Conservation (phyloP, 2,329 filamentous ascomycete species). For the Geosmithia morbida region DNA sequence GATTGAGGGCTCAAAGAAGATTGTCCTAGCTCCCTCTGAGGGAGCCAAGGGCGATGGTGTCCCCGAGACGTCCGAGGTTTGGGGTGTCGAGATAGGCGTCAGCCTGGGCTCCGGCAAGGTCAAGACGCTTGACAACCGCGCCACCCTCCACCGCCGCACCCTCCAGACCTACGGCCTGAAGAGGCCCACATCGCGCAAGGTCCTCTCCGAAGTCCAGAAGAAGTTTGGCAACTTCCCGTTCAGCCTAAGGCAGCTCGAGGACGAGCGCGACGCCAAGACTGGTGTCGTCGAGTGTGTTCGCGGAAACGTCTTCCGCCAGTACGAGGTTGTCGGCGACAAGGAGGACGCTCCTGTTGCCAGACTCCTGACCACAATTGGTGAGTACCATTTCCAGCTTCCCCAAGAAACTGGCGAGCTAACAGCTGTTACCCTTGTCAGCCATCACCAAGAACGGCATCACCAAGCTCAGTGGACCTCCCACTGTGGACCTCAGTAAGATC, state of each 20-base stretch:
- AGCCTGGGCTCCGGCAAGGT: slow-evolving; percentile 87
- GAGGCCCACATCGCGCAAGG: slow-evolving; percentile 82
- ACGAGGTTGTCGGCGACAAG: slow-evolving; percentile 91
- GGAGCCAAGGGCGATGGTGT: slow-evolving; percentile 82
- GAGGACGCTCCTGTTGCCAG: slow-evolving; percentile 74
- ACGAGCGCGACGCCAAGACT: slow-evolving; percentile 90
- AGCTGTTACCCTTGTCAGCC: slow-evolving; percentile 34
- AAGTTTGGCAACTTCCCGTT: slow-evolving; percentile 98
- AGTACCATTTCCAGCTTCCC: slow-evolving; percentile 21
- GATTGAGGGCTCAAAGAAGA: slow-evolving; percentile 96
- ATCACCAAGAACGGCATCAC: slow-evolving; percentile 96
- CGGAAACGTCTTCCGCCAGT: slow-evolving; percentile 82
- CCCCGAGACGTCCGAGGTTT: slow-evolving; percentile 83
- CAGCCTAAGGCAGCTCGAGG: slow-evolving; percentile 89
- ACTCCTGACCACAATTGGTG: slow-evolving; percentile 85
- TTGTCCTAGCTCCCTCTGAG: slow-evolving; percentile 77
- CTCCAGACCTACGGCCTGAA: slow-evolving; percentile 86
- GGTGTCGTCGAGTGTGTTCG: slow-evolving; percentile 95
- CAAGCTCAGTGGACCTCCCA: slow-evolving; percentile 63
- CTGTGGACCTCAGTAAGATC: slow-evolving; percentile 66
- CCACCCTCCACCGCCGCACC: slow-evolving; percentile 88
- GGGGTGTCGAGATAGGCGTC: slow-evolving; percentile 94
- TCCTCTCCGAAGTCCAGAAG: slow-evolving; percentile 88
- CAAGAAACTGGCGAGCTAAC: not conserved
- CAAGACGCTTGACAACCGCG: slow-evolving; percentile 75